These are phyloP conservation scores for Termitomyces heimii DNA, from an alignment of 768 basidiomycete species.

Conservation along the genomic window DNA sequence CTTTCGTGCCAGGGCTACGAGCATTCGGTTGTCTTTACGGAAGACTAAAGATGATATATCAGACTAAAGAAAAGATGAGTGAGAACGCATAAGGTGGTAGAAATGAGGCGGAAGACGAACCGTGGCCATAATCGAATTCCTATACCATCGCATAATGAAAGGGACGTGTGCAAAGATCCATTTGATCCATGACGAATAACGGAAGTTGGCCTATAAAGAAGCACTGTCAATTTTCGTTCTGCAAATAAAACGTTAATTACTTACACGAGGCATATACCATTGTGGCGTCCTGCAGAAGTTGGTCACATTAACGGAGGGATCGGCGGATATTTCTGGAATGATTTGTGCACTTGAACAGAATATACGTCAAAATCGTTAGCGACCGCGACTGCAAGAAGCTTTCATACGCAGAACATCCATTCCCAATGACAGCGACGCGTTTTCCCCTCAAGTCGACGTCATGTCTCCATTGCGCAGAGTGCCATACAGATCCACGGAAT, in stretches of 20 bases:
- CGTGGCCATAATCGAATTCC: conserved; percentile 39
- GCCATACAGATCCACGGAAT: conserved; percentile 48
- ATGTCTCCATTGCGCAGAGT: conserved; percentile 51
- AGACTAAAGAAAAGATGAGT: conserved; percentile 18
- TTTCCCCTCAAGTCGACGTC: conserved; percentile 46
- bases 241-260: conserved; percentile 10
- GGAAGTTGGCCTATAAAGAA: conserved; percentile 26
- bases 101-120: conserved; percentile 23
- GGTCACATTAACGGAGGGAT: conserved; percentile 42
- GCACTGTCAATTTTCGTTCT: neutral
- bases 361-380: neutral
- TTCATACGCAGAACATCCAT: conserved; percentile 54
- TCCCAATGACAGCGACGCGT: conserved; percentile 56
- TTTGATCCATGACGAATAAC: conserved; percentile 38
- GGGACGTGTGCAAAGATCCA: conserved; percentile 54
- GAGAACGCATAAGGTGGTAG: neutral
- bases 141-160: conserved; percentile 39
- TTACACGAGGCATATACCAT: conserved; percentile 50
- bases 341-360: conserved; percentile 47
- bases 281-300: conserved; percentile 59
- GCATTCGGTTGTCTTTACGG: conserved; percentile 30
- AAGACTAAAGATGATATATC: conserved; percentile 33
- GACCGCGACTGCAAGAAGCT: neutral
- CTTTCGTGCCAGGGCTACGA: conserved; percentile 25
- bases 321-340: conserved; percentile 44